These are phyloP conservation scores for Cetraspora pellucida DNA, from an alignment of 192 early-diverging fungal genomes.

Conservation along the genomic window DNA sequence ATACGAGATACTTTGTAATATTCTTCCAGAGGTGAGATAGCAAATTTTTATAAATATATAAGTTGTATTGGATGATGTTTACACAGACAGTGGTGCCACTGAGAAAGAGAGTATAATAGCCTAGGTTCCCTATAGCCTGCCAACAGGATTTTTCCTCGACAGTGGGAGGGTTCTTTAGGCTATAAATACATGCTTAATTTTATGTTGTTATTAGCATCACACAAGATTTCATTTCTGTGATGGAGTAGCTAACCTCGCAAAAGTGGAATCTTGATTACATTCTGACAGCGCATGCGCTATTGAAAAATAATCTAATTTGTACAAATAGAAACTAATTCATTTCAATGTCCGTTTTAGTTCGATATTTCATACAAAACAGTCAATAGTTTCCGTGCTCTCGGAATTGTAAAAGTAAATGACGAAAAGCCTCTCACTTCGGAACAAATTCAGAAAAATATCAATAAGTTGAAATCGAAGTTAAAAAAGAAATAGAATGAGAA, in stretches of 20 bases:
- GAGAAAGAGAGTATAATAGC: neutral
- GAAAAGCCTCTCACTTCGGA: slow-evolving; percentile 6
- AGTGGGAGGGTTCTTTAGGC: slow-evolving; percentile 10
- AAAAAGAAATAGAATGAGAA: neutral
- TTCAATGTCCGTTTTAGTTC: slow-evolving; percentile 22
- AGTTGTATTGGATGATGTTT: neutral
- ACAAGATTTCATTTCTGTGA: neutral
- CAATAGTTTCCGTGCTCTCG: slow-evolving; percentile 13
- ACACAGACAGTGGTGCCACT: slow-evolving; percentile 1
- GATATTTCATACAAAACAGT: slow-evolving; percentile 19
- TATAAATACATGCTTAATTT: slow-evolving; percentile 14
- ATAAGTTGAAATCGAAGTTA: slow-evolving; percentile 9
- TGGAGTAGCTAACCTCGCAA: slow-evolving; percentile 13
- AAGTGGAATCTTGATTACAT: neutral
- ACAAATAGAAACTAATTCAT: neutral
- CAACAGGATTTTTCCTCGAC: slow-evolving; percentile 17
- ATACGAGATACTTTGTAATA: too few species aligned
- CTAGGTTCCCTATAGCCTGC: slow-evolving; percentile 1
- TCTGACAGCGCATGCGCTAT: slow-evolving; percentile 22
- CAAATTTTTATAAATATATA: too few species aligned
- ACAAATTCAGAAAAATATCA: slow-evolving; percentile 21
- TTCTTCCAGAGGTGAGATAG: too few species aligned
- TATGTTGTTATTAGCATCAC: slow-evolving; percentile 23
- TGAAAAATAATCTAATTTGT: slow-evolving; percentile 22
- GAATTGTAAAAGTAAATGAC: slow-evolving; percentile 15